Conservation (phyloP, 768 basidiomycete species). For the Lactarius vividus region DNA sequence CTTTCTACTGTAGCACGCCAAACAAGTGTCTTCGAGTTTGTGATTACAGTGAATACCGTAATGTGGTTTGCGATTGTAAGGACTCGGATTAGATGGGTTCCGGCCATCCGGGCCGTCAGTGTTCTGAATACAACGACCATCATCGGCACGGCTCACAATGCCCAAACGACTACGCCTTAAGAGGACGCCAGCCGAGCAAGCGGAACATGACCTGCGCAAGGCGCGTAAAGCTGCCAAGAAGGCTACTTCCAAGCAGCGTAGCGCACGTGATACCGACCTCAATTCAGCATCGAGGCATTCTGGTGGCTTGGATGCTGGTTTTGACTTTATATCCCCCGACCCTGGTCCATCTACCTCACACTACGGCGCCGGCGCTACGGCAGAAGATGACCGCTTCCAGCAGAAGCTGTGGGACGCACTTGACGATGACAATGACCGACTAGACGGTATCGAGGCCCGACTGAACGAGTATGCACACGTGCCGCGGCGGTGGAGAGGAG, state of each 20-base stretch:
- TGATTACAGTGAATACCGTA: background rate
- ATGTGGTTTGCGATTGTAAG: too few relatives aligned
- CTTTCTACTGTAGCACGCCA: background rate
- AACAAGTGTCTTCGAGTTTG: background rate
- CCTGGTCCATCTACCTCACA: slow-evolving; percentile 39
- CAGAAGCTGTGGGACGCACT: slow-evolving; percentile 73
- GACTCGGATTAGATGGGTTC: too few relatives aligned
- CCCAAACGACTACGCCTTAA: slow-evolving; percentile 38
- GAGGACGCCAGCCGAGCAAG: slow-evolving; percentile 39
- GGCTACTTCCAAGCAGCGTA: slow-evolving; percentile 33
- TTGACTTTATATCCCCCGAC: slow-evolving; percentile 9
- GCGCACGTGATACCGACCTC: background rate
- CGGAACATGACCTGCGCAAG: slow-evolving; percentile 37
- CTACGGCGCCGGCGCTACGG: slow-evolving; percentile 42
- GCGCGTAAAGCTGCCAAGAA: slow-evolving; percentile 52
- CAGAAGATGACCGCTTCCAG: slow-evolving; percentile 65
- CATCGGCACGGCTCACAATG: slow-evolving; percentile 9
- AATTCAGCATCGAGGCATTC: slow-evolving; percentile 28
- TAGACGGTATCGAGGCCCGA: slow-evolving; percentile 59
- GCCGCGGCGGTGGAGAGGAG: slow-evolving; percentile 63
- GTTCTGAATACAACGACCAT: background rate
- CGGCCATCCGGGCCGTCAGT: slow-evolving; percentile 4
- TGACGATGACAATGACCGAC: slow-evolving; percentile 68
- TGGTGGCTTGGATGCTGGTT: slow-evolving; percentile 15
- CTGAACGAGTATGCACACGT: slow-evolving; percentile 71